Evolutionary conservation across 305 asterid genomes (phyloP), one percentile per base, ranked within the genome.

Genomic region (Fraxinus paxiana): DNA sequence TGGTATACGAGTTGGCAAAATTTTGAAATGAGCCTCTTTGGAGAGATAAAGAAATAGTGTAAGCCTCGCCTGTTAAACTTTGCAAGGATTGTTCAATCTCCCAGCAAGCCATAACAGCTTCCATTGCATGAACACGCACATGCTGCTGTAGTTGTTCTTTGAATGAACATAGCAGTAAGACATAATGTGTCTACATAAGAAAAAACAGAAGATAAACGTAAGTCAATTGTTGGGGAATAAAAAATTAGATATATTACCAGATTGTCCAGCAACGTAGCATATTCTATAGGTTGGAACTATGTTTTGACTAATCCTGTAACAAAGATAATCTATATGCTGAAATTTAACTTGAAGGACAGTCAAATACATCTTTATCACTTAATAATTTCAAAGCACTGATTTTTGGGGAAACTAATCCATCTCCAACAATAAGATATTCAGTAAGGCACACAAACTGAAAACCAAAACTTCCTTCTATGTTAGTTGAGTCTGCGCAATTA

Each of bases 21-120:
- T 67, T 63, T 67, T 22, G 9, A 30, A 28, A 67, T 3, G 2
- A 13, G 4, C 74, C 34, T 65, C 73, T 24, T 17, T 26, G 34
- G 34, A 26, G 9, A 51, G 76, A 20, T 0, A 75, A 79, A 28
- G 48, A 59, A 76, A n/a, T 75, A 56, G 69, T n/a, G n/a, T 7
- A 71, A 75, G 31, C 20, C 48, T 74, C 46, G 87, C 93, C 93
- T 84, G 94, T 89, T 76, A 90, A 83, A 78, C 92, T 90, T 81
- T 90, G 93, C 35, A 90, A 85, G 13, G 93, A 86, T 76, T 90
- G 92, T 83, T 88, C 92, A 28, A 90, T 88, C 87, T 88, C 93
- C 93, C 92, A 90, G 86, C 92, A 89, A 41, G 91, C 90, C 94
- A 89, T 89, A 43, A 90, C 92, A n/a, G 91, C 94, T 83, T 90